Conservation (phyloP, 441 rosid genomes). For the Geranium incanum region DNA sequence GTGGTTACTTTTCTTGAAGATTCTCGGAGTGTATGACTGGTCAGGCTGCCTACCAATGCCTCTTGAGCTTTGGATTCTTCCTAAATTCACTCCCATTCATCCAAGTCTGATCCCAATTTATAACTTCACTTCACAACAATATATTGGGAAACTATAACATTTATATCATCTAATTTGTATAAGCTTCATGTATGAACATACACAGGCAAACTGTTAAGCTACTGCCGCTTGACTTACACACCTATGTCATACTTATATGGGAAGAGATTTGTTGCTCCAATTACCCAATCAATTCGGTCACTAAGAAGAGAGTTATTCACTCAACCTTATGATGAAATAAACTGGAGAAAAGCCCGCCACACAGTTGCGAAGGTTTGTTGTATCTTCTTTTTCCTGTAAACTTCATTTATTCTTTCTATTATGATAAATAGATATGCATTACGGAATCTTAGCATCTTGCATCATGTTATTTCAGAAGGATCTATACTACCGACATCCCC, state of each 20-base stretch:
- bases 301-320: slow-evolving; percentile 59
- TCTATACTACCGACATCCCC: slow-evolving; percentile 49
- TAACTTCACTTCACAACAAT: no score
- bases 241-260: slow-evolving; percentile 27
- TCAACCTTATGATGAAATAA: slow-evolving; percentile 50
- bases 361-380: slow-evolving; percentile 39
- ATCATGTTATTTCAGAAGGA: slow-evolving; percentile 43
- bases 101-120: slow-evolving; percentile 40
- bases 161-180: no score
- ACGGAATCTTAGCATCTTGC: no score
- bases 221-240: slow-evolving; percentile 72
- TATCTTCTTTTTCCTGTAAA: no score
- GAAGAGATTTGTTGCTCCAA: slow-evolving; percentile 48
- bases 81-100: slow-evolving; percentile 58
- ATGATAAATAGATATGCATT: no score
- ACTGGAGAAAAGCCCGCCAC: slow-evolving; percentile 63
- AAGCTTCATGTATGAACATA: no score
- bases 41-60: slow-evolving; percentile 79
- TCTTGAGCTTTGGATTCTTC: slow-evolving; percentile 90
- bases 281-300: slow-evolving; percentile 47
- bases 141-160: no score
- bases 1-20: slow-evolving; percentile 28
- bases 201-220: slow-evolving; percentile 81
- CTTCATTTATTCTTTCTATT: no score
- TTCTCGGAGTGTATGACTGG: slow-evolving; percentile 87